A percentile compares a stretch with the other conserved stretches of the same genome.
phyloP scores from a whole-genome alignment of 2,329 filamentous ascomycete species.

The Fusarium tanahbumbuense region DNA sequence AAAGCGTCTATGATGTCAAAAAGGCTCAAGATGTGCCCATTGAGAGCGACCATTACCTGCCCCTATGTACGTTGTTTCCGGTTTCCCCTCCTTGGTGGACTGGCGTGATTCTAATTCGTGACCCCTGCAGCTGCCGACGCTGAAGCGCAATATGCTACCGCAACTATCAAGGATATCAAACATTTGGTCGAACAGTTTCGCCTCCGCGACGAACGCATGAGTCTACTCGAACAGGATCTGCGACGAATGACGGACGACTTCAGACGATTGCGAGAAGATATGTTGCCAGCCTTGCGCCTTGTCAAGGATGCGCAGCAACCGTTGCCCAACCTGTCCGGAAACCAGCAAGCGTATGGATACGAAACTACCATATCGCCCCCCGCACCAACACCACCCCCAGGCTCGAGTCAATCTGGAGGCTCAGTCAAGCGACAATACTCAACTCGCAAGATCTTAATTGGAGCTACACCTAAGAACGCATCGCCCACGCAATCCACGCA shows the following conservation, averaged over 20 bases:
- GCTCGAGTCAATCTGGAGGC: conserved; percentile 59
- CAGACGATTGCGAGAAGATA: conserved; percentile 86
- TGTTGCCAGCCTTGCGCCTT: conserved; percentile 88
- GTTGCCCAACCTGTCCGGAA: conserved; percentile 67
- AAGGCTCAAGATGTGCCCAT: conserved; percentile 91
- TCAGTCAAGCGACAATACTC: conserved; percentile 77
- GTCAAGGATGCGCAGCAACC: conserved; percentile 93
- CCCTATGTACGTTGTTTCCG: conserved; percentile 72
- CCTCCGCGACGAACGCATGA: conserved; percentile 90
- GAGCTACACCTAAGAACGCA: conserved; percentile 77
- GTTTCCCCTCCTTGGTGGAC: conserved; percentile 28
- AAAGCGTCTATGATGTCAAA: conserved; percentile 96
- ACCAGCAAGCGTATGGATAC: conserved; percentile 61
- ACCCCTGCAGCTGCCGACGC: conserved; percentile 80
- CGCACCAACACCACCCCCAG: conserved; percentile 65
- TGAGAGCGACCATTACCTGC: conserved; percentile 93
- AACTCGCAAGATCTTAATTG: conserved; percentile 79
- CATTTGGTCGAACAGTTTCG: conserved; percentile 90
- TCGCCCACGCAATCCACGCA: conserved; percentile 80
- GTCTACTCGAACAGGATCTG: conserved; percentile 83
- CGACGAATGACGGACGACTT: conserved; percentile 89
- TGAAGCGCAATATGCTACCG: conserved; percentile 84
- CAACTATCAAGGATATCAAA: conserved; percentile 92
- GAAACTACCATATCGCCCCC: conserved; percentile 65
- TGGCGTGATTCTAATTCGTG: conserved; percentile 37